Conservation (phyloP, 1,284 basidiomycete genomes). For the Coniophora puteana region DNA sequence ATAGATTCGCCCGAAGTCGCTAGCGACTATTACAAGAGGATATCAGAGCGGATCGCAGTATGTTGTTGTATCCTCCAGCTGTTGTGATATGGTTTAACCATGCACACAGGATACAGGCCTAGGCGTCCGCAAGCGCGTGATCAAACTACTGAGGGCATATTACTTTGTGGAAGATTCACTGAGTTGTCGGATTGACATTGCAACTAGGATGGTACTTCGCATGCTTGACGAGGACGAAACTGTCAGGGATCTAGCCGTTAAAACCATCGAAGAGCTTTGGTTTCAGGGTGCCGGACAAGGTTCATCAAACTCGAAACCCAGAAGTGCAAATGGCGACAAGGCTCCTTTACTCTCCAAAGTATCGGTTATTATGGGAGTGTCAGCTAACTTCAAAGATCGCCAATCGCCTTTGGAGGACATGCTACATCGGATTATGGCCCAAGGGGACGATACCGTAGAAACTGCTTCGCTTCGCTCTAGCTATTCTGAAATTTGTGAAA, state of each 20-base stretch:
- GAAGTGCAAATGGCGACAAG: constrained; percentile 42
- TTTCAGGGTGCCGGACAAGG: too few relatives aligned
- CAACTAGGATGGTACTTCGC: constrained; percentile 77
- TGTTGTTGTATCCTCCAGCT: constrained; percentile 19
- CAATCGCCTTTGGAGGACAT: constrained; percentile 84
- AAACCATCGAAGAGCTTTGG: constrained; percentile 88
- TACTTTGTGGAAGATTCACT: constrained; percentile 64
- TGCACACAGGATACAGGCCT: constrained; percentile 80
- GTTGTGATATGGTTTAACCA: constrained; percentile 1
- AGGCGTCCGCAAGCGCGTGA: constrained; percentile 90
- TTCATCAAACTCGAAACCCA: constrained; percentile 20
- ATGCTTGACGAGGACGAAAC: constrained; percentile 91
- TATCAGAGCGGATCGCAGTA: constrained; percentile 86
- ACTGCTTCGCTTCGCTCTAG: constrained; percentile 34
- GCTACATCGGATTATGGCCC: constrained; percentile 73
- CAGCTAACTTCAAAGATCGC: constrained; percentile 76
- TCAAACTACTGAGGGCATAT: constrained; percentile 87
- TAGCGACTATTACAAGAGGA: constrained; percentile 79
- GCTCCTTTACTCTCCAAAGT: constrained; percentile 56
- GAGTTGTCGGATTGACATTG: constrained; percentile 73
- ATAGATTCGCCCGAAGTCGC: constrained; percentile 83
- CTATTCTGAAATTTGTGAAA: constrained; percentile 77
- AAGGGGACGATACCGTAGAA: constrained; percentile 53
- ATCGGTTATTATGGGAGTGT: constrained; percentile 80
- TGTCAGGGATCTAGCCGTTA: constrained; percentile 88